Evolutionary conservation across 371 early-diverging fungal species (phyloP), one percentile per base, ranked within the genome.

Genomic region (Rhizopus sp.): DNA sequence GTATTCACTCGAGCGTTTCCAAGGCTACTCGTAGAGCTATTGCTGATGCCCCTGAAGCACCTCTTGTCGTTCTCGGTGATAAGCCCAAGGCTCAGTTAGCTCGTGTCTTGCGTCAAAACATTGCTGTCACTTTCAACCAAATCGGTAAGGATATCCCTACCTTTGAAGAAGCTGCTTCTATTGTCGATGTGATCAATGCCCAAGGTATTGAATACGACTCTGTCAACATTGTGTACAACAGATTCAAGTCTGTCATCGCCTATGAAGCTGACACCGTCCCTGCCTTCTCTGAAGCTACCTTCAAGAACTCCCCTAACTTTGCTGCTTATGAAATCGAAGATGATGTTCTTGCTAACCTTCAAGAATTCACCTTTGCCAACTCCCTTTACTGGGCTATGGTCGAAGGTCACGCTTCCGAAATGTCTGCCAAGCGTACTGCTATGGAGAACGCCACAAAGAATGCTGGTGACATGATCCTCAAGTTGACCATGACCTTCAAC

Each of bases 391-490:
- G 95, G 93, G 94, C 90, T 62, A 79, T 99, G 67, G 90, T 88
- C 50, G 99, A 99, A 81, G 96, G 97, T 60, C 93, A 97, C 71
- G 97, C 97, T 53, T 82, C 95, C 49, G 99, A 98, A 79, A 93
- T 97, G 92, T 87, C 93, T 46, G 93, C 99, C 69, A 94, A 93
- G 89, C 91, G 97, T 68, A 87, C 92, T 68, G 97, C 99, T 75
- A 98, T 97, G 99, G 99, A 98, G 87, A 98, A 98, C 81, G 98
- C 98, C 52, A 97, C 97, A 78, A 95, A 96, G 90, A 98, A 98
- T 82, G 99, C 98, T 59, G 94, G 92, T 73, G 90, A 92, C 49
- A 89, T 92, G 87, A 88, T 90, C 51, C 56, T 63, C 49, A 82
- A 81, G 72, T 70, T 84, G 54, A 91, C 91, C 48, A 80, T 97